Conservation (phyloP, 1,284 basidiomycete genomes). For the Moniliophthora roreri region DNA sequence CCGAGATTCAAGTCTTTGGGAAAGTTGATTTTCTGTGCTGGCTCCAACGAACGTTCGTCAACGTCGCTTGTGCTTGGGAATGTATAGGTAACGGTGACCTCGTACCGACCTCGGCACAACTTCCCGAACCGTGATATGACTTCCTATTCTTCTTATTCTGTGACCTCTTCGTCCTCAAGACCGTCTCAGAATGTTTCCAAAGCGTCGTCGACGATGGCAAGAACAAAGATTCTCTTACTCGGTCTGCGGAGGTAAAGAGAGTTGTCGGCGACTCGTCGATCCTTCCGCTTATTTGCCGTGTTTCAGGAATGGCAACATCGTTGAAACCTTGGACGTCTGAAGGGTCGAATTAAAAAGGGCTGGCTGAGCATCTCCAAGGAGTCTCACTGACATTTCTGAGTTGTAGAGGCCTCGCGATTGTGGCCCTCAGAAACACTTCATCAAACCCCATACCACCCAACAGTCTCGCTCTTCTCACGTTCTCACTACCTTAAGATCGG, state of each 20-base stretch:
- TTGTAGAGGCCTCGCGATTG: slow-evolving; percentile 11
- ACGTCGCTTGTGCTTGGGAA: too few species aligned
- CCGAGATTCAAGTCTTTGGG: too few species aligned
- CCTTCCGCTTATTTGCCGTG: slow-evolving; percentile 10
- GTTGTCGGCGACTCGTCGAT: not conserved
- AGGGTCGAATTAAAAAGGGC: slow-evolving; percentile 40
- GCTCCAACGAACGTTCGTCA: not conserved
- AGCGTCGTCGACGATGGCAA: slow-evolving; percentile 18
- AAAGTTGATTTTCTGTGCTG: not conserved
- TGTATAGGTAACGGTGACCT: too few species aligned
- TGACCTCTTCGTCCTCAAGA: not conserved
- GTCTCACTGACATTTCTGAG: too few species aligned
- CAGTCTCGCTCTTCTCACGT: slow-evolving; percentile 48
- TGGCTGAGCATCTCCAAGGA: too few species aligned
- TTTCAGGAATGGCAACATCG: slow-evolving; percentile 86
- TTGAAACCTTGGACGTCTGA: slow-evolving; percentile 40
- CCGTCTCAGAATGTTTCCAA: not conserved
- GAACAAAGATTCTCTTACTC: slow-evolving; percentile 77
- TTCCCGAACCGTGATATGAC: not conserved
- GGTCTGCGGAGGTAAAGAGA: slow-evolving; percentile 75
- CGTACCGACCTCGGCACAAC: too few species aligned
- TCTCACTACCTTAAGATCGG: slow-evolving; percentile 29
- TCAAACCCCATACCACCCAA: slow-evolving; percentile 46
- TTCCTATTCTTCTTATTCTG: not conserved
- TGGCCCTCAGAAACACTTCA: slow-evolving; percentile 30